Evolutionary conservation across 2,329 filamentous ascomycete genomes (phyloP).

Genomic region (Sporothrix inflata): DNA sequence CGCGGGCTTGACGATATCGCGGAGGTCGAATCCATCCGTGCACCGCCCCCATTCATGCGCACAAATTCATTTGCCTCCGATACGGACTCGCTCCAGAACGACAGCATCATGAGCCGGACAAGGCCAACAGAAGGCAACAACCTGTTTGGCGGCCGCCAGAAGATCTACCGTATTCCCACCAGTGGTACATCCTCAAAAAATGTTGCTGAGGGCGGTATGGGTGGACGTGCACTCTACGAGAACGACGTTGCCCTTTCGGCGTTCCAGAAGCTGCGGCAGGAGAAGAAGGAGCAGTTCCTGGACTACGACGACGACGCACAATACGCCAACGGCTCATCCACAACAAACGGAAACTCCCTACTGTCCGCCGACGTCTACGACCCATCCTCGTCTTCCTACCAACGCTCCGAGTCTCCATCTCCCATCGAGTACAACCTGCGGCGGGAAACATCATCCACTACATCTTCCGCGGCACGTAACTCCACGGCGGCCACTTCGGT

Average conservation of each 20-base stretch:
- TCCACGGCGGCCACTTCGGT: conserved; percentile 90
- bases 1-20: conserved; percentile 77
- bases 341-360: neutral
- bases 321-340: conserved; percentile 39
- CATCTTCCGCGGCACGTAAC: conserved; percentile 71
- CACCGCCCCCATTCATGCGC: conserved; percentile 60
- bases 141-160: conserved; percentile 92
- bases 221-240: conserved; percentile 75
- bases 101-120: conserved; percentile 81
- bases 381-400: conserved; percentile 33
- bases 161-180: conserved; percentile 83
- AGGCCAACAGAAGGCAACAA: conserved; percentile 88
- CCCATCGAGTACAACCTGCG: conserved; percentile 71
- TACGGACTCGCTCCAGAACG: conserved; percentile 59
- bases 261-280: conserved; percentile 75
- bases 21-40: conserved; percentile 81
- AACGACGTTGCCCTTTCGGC: conserved; percentile 82
- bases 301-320: conserved; percentile 20
- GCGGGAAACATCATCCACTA: conserved; percentile 84
- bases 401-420: conserved; percentile 59
- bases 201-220: conserved; percentile 55
- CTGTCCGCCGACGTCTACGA: conserved; percentile 46
- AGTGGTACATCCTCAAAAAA: conserved; percentile 52
- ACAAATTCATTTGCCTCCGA: conserved; percentile 71
- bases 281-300: conserved; percentile 55